phyloP scores from a whole-genome alignment of 768 basidiomycete genomes.

The Lenzites betulinus region DNA sequence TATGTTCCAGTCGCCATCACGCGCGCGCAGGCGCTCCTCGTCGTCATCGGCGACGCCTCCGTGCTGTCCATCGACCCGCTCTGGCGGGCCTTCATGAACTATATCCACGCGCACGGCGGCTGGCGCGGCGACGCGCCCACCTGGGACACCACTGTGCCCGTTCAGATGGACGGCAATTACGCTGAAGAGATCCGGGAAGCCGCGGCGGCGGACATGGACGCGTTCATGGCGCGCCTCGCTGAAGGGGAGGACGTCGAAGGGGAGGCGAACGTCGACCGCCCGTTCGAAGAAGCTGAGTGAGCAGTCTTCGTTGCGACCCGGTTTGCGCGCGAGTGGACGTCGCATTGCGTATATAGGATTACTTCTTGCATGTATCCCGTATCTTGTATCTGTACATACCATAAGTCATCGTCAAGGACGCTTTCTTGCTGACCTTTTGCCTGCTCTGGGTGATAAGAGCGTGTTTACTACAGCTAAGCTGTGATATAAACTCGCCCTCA shows the following conservation, averaged over 20 bases:
- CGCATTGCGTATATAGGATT: neutral
- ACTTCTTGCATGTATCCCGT: neutral
- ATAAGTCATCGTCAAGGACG: too few relatives aligned
- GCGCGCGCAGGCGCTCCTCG: conserved; percentile 62
- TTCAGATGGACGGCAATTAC: conserved; percentile 44
- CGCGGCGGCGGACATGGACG: conserved; percentile 38
- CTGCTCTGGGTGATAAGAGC: too few relatives aligned
- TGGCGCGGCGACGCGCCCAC: conserved; percentile 47
- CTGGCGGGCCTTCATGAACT: conserved; percentile 64
- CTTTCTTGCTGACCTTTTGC: too few relatives aligned
- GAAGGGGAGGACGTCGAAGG: conserved; percentile 19
- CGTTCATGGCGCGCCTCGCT: conserved; percentile 32
- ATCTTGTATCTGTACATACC: neutral
- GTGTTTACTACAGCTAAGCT: too few relatives aligned
- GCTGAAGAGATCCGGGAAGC: conserved; percentile 32
- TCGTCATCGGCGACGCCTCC: conserved; percentile 61
- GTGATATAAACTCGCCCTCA: too few relatives aligned
- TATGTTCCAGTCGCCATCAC: conserved; percentile 58
- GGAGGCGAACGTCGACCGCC: conserved; percentile 21
- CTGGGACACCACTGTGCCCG: conserved; percentile 38
- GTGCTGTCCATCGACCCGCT: conserved; percentile 59
- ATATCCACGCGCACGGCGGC: conserved; percentile 49
- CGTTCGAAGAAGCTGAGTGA: conserved; percentile 13
- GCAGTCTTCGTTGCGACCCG: too few relatives aligned
- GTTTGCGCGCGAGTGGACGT: neutral